Percentiles rank a stretch among this genome's conserved stretches.
Conservation (phyloP, 2,329 filamentous ascomycete species). For the Pseudocercospora crystallina region DNA sequence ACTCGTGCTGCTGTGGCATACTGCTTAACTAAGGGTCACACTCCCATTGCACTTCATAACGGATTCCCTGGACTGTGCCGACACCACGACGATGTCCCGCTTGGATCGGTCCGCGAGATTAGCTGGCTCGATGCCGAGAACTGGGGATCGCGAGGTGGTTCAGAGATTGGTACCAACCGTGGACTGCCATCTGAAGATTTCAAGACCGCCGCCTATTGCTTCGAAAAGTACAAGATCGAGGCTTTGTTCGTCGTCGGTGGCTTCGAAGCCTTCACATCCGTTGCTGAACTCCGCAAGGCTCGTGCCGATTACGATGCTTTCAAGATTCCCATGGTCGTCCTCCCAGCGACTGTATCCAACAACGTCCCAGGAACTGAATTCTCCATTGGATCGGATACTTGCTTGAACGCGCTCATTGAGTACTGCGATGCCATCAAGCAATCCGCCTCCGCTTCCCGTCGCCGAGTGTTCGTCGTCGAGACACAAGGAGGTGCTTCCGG, state of each 20-base stretch:
- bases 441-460: conserved; percentile 87
- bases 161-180: conserved; percentile 96
- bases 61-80: conserved; percentile 92
- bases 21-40: conserved; percentile 88
- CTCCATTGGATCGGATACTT: conserved; percentile 93
- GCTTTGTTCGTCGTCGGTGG: conserved; percentile 85
- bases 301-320: conserved; percentile 77
- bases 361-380: conserved; percentile 98
- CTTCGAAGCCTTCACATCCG: conserved; percentile 92
- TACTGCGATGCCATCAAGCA: conserved; percentile 99
- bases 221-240: conserved; percentile 85
- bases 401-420: conserved; percentile 87
- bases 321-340: conserved; percentile 85
- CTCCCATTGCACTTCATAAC: conserved; percentile 89
- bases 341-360: conserved; percentile 98
- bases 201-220: conserved; percentile 75
- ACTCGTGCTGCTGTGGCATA: conserved; percentile 91
- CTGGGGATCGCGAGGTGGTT: conserved; percentile 96
- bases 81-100: conserved; percentile 79
- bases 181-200: conserved; percentile 87
- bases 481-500: conserved; percentile 94
- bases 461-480: conserved; percentile 95
- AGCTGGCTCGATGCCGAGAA: conserved; percentile 91
- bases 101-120: conserved; percentile 80
- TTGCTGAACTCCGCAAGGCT: conserved; percentile 82